Conservation (phyloP, 805 yeast genomes). For the Sugiyamaella qingdaonensis region DNA sequence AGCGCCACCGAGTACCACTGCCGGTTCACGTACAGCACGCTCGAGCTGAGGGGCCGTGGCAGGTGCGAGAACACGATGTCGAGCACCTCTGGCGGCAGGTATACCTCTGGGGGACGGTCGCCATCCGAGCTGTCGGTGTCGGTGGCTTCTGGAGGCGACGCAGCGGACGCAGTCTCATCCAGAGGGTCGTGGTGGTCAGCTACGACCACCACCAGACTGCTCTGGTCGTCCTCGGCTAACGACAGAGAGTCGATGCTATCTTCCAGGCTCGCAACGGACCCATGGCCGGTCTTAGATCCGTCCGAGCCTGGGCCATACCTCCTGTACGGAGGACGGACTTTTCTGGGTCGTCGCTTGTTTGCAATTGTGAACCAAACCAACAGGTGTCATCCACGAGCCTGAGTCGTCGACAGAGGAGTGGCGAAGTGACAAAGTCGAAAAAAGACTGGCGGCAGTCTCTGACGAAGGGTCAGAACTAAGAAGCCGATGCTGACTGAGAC, state of each 20-base stretch:
- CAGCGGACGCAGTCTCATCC: not conserved
- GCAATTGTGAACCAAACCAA: constrained; percentile 48
- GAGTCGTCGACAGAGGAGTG: not conserved
- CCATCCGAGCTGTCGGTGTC: constrained; percentile 1
- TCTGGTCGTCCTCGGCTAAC: constrained; percentile 2
- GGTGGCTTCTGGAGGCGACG: not conserved
- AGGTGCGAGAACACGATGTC: constrained; percentile 35
- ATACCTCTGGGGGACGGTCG: constrained; percentile 4
- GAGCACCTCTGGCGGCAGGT: constrained; percentile 50
- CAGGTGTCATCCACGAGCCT: not conserved
- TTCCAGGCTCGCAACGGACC: constrained; percentile 8
- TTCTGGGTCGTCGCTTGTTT: constrained; percentile 82
- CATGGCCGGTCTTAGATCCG: constrained; percentile 7
- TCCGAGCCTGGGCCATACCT: constrained; percentile 52
- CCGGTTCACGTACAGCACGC: constrained; percentile 56
- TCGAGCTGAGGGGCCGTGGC: constrained; percentile 29
- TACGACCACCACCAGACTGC: constrained; percentile 8
- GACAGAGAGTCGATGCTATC: not conserved
- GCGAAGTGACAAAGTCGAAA: not conserved
- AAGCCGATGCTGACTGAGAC: not conserved
- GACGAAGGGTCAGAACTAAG: not conserved
- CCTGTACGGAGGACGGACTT: constrained; percentile 73
- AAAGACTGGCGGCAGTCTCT: not conserved
- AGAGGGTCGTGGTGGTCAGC: not conserved
- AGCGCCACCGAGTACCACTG: constrained; percentile 56